Evolutionary conservation across 495 filamentous ascomycete species (phyloP).

Genomic region (Xylaria telfairii): DNA sequence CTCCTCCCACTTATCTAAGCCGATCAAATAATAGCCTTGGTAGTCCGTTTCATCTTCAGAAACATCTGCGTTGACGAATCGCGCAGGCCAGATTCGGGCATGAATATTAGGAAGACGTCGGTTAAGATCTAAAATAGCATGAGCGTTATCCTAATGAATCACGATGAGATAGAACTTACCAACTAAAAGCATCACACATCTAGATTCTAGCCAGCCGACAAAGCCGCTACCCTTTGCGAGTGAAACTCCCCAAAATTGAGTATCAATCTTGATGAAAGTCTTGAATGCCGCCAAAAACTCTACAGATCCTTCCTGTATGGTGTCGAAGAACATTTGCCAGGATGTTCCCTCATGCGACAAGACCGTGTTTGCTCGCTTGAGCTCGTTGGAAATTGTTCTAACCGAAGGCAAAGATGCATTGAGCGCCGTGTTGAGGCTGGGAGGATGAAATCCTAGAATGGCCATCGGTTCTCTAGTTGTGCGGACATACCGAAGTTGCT

Average conservation of each 20-base stretch:
- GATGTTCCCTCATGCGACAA: constrained; percentile 38
- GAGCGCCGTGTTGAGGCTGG: constrained; percentile 59
- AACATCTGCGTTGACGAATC: constrained; percentile 48
- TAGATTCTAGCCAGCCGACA: constrained; percentile 62
- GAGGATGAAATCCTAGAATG: constrained; percentile 60
- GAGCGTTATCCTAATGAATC: constrained; percentile 20
- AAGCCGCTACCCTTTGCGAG: constrained; percentile 50
- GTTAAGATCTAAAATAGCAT: constrained; percentile 49
- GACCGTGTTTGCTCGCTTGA: constrained; percentile 48
- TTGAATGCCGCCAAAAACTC: constrained; percentile 54
- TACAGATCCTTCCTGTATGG: constrained; percentile 28
- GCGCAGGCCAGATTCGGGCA: constrained; percentile 63
- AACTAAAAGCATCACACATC: constrained; percentile 55
- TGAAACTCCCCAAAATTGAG: constrained; percentile 62
- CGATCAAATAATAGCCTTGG: constrained; percentile 62
- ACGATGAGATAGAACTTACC: constrained; percentile 37
- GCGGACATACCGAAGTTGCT: constrained; percentile 51
- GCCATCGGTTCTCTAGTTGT: constrained; percentile 60
- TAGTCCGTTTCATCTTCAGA: constrained; percentile 45
- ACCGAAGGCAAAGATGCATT: constrained; percentile 55
- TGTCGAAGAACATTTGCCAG: constrained; percentile 52
- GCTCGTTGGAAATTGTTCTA: constrained; percentile 54
- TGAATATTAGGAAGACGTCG: constrained; percentile 51
- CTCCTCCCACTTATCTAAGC: constrained; percentile 47
- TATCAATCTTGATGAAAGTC: constrained; percentile 58